Evolutionary conservation across 495 filamentous ascomycete species (phyloP), one percentile per base, ranked within the genome.

Genomic region (Zalerion maritima): DNA sequence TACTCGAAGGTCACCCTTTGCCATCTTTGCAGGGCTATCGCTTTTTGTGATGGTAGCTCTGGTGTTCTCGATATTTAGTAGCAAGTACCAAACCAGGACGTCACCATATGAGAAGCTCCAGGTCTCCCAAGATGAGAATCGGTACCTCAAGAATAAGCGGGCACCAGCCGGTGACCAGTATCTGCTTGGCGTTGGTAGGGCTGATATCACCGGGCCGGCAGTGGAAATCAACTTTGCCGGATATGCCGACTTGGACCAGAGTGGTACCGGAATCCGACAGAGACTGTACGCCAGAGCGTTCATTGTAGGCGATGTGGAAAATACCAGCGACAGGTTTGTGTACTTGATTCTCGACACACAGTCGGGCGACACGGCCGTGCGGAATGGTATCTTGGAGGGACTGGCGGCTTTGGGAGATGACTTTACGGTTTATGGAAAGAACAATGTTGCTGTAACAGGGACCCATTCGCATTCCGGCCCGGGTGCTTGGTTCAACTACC

Each of bases 401-500:
- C 54, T 97, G 12, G 58, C 65, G 21, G 60, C 46, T 0, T 54
- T 89, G 5, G 66, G 66, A 4, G 34, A 38, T 0, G 57, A 43
- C 6, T 71, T 66, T 26, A 37, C 52, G 7, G 49, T 58, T 13
- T 97, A 94, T 48, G 70, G 69, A 15, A 68, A 75, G 37, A 61
- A 67, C 30, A 97, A 94, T 45, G 53, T 97, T 24, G 89, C 89
- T 9, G 61, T 97, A 12, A 87, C 79, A 1, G 89, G 87, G 15
- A 94, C 89, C 1, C 89, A 97, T 47, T 81, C 77, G 3, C 89
- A 97, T 50, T 80, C 84, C 18, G 87, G 83, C 1, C 85, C 87
- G 11, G 89, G 83, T 1, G 89, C 80, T 18, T 96, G 84, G 85
- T 71, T 89, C 43, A 97, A 97, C 43, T 97, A 97, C 48, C 67